A percentile compares a stretch with the other conserved stretches of the same genome.
phyloP scores from a whole-genome alignment of 345 rosid genomes.

The Odontarrhena argentea region DNA sequence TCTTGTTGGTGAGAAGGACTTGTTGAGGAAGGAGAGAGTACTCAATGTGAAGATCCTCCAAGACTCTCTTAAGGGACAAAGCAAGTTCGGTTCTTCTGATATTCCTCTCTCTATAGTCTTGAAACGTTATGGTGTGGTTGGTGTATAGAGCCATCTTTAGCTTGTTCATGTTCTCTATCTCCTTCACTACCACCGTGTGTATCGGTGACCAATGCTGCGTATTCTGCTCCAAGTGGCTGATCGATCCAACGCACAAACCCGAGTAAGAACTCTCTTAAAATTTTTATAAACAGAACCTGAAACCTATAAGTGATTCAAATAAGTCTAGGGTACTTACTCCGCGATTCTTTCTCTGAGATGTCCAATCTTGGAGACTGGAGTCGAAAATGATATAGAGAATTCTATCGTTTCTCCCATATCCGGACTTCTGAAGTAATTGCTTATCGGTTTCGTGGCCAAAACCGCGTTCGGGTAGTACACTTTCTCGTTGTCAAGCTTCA shows the following conservation, averaged over 20 bases:
- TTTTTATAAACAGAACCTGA: not conserved
- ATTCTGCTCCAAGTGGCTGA: constrained; percentile 73
- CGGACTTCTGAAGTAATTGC: constrained; percentile 77
- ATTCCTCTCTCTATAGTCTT: constrained; percentile 55
- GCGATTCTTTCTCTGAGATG: constrained; percentile 54
- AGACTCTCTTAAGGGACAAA: constrained; percentile 56
- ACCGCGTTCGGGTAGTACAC: constrained; percentile 66
- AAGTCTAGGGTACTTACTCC: constrained; percentile 44
- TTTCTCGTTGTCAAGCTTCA: constrained; percentile 75
- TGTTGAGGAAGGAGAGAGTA: constrained; percentile 70
- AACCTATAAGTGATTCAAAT: not conserved
- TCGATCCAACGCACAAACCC: not conserved
- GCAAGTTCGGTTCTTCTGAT: constrained; percentile 60
- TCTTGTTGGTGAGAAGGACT: constrained; percentile 46
- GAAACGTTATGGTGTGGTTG: constrained; percentile 73
- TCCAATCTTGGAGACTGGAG: constrained; percentile 60
- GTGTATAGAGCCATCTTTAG: constrained; percentile 63
- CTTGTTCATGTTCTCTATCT: constrained; percentile 73
- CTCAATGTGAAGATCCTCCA: constrained; percentile 59
- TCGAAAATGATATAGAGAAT: constrained; percentile 60
- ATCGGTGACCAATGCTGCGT: constrained; percentile 61
- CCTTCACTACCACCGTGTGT: constrained; percentile 58
- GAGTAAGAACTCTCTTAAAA: constrained; percentile 1
- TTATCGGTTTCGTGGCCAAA: constrained; percentile 60
- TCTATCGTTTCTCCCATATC: constrained; percentile 78